Percentiles rank a stretch among this genome's conserved stretches.
Conservation (phyloP, 1,284 basidiomycete genomes). For the Puccinia triticina region DNA sequence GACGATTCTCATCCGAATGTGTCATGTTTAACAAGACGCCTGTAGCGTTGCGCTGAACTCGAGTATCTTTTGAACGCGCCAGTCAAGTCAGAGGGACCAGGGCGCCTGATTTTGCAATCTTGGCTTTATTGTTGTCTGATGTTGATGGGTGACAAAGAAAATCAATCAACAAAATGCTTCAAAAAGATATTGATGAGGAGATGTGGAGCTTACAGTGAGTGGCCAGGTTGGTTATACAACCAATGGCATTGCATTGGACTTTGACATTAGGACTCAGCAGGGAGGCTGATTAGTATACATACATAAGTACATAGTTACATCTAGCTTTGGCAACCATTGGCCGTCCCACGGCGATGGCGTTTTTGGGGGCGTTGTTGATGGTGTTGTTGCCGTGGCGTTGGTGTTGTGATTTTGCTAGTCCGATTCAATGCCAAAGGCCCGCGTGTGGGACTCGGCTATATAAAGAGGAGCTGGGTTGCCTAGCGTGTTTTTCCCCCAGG, state of each 20-base stretch:
- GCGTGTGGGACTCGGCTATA: too few species aligned
- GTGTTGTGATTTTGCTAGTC: too few species aligned
- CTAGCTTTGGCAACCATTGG: too few species aligned
- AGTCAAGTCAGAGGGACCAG: slow-evolving; percentile 93
- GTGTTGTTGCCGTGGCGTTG: too few species aligned
- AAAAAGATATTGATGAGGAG: not conserved
- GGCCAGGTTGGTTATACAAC: slow-evolving; percentile 97
- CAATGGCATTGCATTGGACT: slow-evolving; percentile 99
- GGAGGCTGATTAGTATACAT: too few species aligned
- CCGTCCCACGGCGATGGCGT: too few species aligned
- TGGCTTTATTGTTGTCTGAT: slow-evolving; percentile 98
- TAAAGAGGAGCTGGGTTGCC: too few species aligned
- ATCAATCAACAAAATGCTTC: not conserved
- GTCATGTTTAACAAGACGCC: too few species aligned
- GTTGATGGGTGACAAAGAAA: slow-evolving; percentile 56
- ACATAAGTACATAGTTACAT: too few species aligned
- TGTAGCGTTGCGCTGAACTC: slow-evolving; percentile 97
- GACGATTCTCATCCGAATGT: slow-evolving; percentile 97
- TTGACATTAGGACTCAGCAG: slow-evolving; percentile 99
- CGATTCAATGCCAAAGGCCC: too few species aligned
- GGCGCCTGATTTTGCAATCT: slow-evolving; percentile 98
- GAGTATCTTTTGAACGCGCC: slow-evolving; percentile 97
- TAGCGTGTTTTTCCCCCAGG: too few species aligned
- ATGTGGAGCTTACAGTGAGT: slow-evolving; percentile 76
- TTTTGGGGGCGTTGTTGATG: too few species aligned